These are phyloP conservation scores for Metschnikowia gelsemii DNA, from an alignment of 805 yeast genomes.

Conservation along the genomic window DNA sequence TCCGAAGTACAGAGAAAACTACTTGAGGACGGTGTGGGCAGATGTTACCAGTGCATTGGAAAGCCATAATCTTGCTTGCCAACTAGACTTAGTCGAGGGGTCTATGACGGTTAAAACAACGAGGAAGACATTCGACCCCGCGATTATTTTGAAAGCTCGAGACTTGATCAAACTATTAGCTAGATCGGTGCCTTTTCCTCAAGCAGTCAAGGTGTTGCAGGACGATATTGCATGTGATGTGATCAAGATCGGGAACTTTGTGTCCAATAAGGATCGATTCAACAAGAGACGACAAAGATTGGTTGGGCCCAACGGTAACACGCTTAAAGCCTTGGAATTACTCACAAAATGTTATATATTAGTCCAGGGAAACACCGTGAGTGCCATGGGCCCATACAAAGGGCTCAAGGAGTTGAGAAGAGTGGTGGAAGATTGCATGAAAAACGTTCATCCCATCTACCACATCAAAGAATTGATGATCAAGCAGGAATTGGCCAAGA, in stretches of 20 bases:
- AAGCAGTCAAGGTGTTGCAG: conserved; percentile 85
- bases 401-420: conserved; percentile 91
- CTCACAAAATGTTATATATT: conserved; percentile 93
- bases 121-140: conserved; percentile 93
- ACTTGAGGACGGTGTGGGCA: conserved; percentile 86
- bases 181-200: conserved; percentile 95
- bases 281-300: conserved; percentile 93
- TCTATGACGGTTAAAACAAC: conserved; percentile 97
- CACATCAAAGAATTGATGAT: conserved; percentile 97
- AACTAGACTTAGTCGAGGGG: conserved; percentile 89
- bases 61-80: conserved; percentile 74
- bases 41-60: conserved; percentile 84
- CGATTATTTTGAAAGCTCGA: conserved; percentile 88
- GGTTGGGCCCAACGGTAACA: conserved; percentile 96
- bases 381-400: conserved; percentile 94
- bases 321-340: conserved; percentile 90
- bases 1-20: conserved; percentile 94
- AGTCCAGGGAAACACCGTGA: conserved; percentile 96
- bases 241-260: conserved; percentile 88
- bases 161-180: conserved; percentile 92
- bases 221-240: conserved; percentile 96
- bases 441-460: conserved; percentile 94
- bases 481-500: conserved; percentile 89
- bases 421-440: conserved; percentile 97
- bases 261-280: conserved; percentile 87